Evolutionary conservation across 2,329 filamentous ascomycete genomes (phyloP).

Genomic region (Fusarium nanum): DNA sequence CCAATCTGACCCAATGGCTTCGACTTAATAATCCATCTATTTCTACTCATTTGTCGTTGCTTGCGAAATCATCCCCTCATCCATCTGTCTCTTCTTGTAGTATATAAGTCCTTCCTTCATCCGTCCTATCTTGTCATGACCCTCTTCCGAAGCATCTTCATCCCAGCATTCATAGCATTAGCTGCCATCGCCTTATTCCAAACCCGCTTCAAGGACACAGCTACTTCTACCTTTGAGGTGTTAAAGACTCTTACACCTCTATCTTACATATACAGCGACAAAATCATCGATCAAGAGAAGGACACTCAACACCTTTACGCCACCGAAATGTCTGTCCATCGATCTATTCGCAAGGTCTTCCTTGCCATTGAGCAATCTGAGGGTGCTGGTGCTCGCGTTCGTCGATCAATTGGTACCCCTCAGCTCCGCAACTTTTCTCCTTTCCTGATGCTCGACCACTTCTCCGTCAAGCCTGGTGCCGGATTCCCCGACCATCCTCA

Average conservation of each 20-base stretch:
- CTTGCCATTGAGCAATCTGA: slow-evolving; percentile 87
- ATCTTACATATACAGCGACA: slow-evolving; percentile 1
- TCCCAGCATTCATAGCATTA: slow-evolving; percentile 48
- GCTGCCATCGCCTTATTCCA: slow-evolving; percentile 46
- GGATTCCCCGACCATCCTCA: slow-evolving; percentile 92
- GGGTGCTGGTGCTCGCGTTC: slow-evolving; percentile 86
- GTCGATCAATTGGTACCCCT: slow-evolving; percentile 87
- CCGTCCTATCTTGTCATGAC: slow-evolving; percentile 48
- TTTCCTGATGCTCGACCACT: slow-evolving; percentile 97
- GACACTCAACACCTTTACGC: slow-evolving; percentile 47
- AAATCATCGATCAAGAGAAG: slow-evolving; percentile 13
- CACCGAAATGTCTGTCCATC: slow-evolving; percentile 72
- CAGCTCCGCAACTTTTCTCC: slow-evolving; percentile 87
- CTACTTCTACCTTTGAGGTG: slow-evolving; percentile 34
- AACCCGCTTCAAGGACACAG: slow-evolving; percentile 39
- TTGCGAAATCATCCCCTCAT: slow-evolving; percentile 32
- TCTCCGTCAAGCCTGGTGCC: slow-evolving; percentile 80
- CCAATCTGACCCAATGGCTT: slow-evolving; percentile 23
- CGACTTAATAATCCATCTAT: slow-evolving; percentile 31
- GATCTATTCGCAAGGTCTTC: slow-evolving; percentile 85
- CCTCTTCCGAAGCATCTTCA: slow-evolving; percentile 44
- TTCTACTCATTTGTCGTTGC: slow-evolving; percentile 40
- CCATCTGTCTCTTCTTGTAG: slow-evolving; percentile 3
- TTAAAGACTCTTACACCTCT: slow-evolving; percentile 18
- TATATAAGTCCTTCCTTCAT: slow-evolving; percentile 40